A percentile compares a stretch with the other conserved stretches of the same genome.
phyloP scores from a whole-genome alignment of 31 red algal species.

The Endocladia muricata region DNA sequence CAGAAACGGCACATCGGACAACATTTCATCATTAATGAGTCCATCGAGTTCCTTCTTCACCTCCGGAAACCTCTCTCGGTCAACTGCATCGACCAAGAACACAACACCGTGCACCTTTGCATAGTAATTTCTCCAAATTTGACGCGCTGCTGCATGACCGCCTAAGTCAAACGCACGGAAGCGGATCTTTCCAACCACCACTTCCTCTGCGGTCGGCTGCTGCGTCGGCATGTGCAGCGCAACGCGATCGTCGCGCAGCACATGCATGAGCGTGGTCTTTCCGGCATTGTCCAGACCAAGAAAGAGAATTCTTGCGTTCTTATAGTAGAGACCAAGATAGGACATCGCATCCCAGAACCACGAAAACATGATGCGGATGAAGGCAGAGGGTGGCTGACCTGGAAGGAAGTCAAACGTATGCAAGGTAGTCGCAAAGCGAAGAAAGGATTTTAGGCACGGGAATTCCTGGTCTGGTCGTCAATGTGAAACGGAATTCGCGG shows the following conservation, averaged over 20 bases:
- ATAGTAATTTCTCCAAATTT: conserved; percentile 99
- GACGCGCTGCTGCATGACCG: conserved; percentile 88
- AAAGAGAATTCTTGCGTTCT: conserved; percentile 97
- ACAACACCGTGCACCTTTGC: conserved; percentile 95
- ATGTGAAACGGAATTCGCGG: no score
- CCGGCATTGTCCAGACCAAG: conserved; percentile 99
- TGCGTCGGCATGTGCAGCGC: conserved; percentile 93
- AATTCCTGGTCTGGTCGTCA: no score
- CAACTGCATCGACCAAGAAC: conserved; percentile 91
- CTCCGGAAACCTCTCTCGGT: conserved; percentile 91
- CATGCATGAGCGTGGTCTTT: conserved; percentile 98
- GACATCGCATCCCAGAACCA: conserved; percentile 96
- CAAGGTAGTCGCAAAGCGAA: no score
- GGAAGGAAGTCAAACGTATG: no score
- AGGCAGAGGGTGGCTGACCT: not conserved
- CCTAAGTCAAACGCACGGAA: conserved; percentile 98
- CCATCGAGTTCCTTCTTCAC: conserved; percentile 88
- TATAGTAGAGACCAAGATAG: conserved; percentile 93
- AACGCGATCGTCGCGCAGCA: conserved; percentile 92
- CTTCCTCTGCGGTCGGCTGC: conserved; percentile 94
- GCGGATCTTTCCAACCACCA: conserved; percentile 86
- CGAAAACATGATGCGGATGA: conserved; percentile 77
- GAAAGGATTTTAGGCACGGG: no score
- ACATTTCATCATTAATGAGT: conserved; percentile 83
- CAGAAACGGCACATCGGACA: conserved; percentile 97